Base-by-base conservation (phyloP, 2,329 filamentous ascomycete genomes). In the Botryotinia globosa region DNA sequence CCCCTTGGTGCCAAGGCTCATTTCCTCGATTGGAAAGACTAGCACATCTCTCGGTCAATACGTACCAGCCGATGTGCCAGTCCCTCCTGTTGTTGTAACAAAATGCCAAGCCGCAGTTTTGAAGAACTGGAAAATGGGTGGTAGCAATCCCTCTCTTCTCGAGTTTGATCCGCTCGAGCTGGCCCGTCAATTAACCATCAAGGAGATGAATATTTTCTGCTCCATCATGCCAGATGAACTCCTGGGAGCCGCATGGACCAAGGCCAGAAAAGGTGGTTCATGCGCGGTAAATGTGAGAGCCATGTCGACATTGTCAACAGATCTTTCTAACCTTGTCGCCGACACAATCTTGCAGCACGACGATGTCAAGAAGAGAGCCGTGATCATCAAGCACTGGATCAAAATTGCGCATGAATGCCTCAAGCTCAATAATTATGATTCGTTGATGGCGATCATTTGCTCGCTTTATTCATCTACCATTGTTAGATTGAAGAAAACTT, bases 321-420 rank as follows among this genome's bases (percentile, higher is more conserved):
- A 98, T 76, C 85, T 99, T 29, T 94, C 95, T 7, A 96, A 98
- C 79, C 85, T 98, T 56, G 96, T 99, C 18, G 92, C 94, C 0
- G 95, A 98, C 80, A 97, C 93, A 0, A 97, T 99, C 77, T 87
- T 99, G 22, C 90, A 93, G 72, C 88, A 94, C 73, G 88, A 92
- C n/a, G 96, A 98, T 80, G 90, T 92, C 39, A 98, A 98, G 87
- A 97, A 95, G 84, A 90, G 96, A 39, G 95, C 96, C 0, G 84
- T 88, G 2, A 89, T 94, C 69, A 96, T 99, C 84, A 98, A 99
- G 84, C 94, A 98, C 78, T 99, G 96, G 96, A 93, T 98, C 81
- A 99, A 98, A 85, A 90, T 98, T 77, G 94, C 93, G 0, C 88
- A 92, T 77, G 93, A 92, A 78, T 97, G 94, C 76, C 85, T 97